Conservation (phyloP, 2,329 filamentous ascomycete genomes). For the Penicillium verrucosum region DNA sequence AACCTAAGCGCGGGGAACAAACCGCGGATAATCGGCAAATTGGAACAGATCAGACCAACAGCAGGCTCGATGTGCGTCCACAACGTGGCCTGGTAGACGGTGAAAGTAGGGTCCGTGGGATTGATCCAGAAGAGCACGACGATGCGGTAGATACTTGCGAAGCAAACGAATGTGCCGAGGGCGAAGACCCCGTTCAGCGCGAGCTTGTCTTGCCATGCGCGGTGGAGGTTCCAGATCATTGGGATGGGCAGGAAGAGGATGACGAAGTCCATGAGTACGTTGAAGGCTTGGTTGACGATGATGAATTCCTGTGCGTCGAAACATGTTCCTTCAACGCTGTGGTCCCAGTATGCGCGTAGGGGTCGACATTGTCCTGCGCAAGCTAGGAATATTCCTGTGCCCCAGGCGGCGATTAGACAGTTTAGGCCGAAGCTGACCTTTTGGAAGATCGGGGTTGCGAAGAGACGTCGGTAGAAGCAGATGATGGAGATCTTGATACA, state of each 20-base stretch:
- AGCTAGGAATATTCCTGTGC: conserved; percentile 30
- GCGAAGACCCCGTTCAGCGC: conserved; percentile 34
- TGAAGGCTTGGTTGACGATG: conserved; percentile 35
- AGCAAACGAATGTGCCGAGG: conserved; percentile 33
- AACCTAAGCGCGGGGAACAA: conserved; percentile 31
- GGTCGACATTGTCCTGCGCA: conserved; percentile 34
- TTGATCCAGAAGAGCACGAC: conserved; percentile 35
- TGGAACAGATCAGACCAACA: conserved; percentile 36
- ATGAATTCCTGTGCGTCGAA: conserved; percentile 29
- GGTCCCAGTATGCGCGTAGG: conserved; percentile 31
- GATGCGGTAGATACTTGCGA: conserved; percentile 38
- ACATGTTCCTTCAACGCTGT: conserved; percentile 26
- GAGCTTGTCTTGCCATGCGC: conserved; percentile 36
- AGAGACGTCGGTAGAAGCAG: conserved; percentile 36
- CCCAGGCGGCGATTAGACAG: conserved; percentile 30
- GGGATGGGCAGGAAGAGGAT: conserved; percentile 33
- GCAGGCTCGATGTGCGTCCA: conserved; percentile 38
- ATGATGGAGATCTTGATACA: conserved; percentile 35
- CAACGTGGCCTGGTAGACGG: conserved; percentile 33
- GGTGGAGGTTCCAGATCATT: conserved; percentile 36
- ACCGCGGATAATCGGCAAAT: conserved; percentile 35
- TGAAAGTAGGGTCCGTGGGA: conserved; percentile 30
- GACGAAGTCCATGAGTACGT: conserved; percentile 34
- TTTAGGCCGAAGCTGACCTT: conserved; percentile 26
- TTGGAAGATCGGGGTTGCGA: conserved; percentile 31